Base-by-base conservation (phyloP, 306 rosid species). In the Cicer arietinum region DNA sequence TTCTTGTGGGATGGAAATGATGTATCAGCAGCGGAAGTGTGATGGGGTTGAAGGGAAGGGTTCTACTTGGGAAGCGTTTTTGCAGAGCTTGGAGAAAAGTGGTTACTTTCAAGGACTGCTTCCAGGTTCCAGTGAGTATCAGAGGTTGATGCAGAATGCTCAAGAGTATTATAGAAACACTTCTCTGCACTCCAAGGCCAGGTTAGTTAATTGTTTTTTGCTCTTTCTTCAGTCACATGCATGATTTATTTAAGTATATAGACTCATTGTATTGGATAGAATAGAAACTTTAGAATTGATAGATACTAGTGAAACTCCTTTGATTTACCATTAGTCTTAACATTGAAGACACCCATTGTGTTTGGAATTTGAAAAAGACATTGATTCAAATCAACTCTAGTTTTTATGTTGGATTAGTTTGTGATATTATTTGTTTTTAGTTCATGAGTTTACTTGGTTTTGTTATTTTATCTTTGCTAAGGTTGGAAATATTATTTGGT, bases 1-100 rank as follows among this genome's bases (percentile, higher is more conserved):
- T 44, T 88, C 96, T 1, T 94, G 97, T 41, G 99, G 99, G 73
- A 78, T 94, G 41, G 97, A 94, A 86, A 94, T 94, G 96, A 86
- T 88, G 88, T 94, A 90, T 81, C 99, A 90, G 87, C 95, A 84
- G 69, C 58, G 95, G 75, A 86, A 70, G 75, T 82, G 80, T 54
- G 97, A 86, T n/a, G 92, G 90, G 40, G 76, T 79, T 59, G 96
- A 88, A 61, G 96, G 97, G 73, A 90, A 84, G 57, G 89, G 96
- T 61, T 75, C 86, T 42, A 83, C 86, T 51, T 89, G 97, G 96
- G 96, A 88, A 76, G 91, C 85, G 3, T 94, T 86, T 75, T 71
- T 22, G 87, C 84, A 84, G 86, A 89, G 88, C 62, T 84, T 94
- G 88, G 97, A 85, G 80, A 84, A 76, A 16, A 86, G 84, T 76